Percentiles rank a stretch among this genome's conserved stretches.
Conservation (phyloP, 192 early-diverging fungal species). For the Tieghemiomyces parasiticus region DNA sequence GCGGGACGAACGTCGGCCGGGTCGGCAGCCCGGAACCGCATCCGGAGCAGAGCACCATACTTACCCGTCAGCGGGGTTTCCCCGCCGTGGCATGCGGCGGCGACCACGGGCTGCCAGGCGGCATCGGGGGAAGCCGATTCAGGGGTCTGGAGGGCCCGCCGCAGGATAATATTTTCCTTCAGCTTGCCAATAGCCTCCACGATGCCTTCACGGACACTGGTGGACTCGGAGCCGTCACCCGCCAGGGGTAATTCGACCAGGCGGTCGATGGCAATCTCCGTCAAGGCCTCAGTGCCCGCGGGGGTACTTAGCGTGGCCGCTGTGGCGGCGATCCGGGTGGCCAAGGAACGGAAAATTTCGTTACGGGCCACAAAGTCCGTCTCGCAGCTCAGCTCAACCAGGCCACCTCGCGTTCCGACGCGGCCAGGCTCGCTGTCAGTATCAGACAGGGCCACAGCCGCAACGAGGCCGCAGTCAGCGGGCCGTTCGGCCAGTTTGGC, state of each 20-base stretch:
- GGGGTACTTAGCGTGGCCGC: slow-evolving; percentile 27
- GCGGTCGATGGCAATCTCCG: no score
- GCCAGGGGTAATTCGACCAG: neutral
- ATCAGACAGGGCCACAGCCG: slow-evolving; percentile 38
- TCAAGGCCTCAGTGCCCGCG: neutral
- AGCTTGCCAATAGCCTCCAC: slow-evolving; percentile 68
- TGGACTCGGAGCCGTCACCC: neutral
- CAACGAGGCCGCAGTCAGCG: slow-evolving; percentile 63
- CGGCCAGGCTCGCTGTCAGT: slow-evolving; percentile 11
- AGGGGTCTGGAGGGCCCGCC: slow-evolving; percentile 26
- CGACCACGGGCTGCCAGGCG: neutral
- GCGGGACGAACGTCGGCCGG: neutral
- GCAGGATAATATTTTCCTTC: slow-evolving; percentile 79
- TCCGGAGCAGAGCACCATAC: neutral
- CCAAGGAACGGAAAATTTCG: slow-evolving; percentile 58
- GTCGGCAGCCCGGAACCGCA: neutral
- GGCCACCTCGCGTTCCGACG: slow-evolving; percentile 31
- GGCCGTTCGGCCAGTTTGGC: slow-evolving; percentile 66
- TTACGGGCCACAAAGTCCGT: slow-evolving; percentile 93
- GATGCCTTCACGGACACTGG: slow-evolving; percentile 44
- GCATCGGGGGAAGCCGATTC: neutral
- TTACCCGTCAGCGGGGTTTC: slow-evolving; percentile 4
- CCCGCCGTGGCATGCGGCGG: neutral
- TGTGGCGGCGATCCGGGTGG: slow-evolving; percentile 39
- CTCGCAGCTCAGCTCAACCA: slow-evolving; percentile 70